Base-by-base conservation (phyloP, 176 grass and related monocot genomes). In the Elaeis guineensis region DNA sequence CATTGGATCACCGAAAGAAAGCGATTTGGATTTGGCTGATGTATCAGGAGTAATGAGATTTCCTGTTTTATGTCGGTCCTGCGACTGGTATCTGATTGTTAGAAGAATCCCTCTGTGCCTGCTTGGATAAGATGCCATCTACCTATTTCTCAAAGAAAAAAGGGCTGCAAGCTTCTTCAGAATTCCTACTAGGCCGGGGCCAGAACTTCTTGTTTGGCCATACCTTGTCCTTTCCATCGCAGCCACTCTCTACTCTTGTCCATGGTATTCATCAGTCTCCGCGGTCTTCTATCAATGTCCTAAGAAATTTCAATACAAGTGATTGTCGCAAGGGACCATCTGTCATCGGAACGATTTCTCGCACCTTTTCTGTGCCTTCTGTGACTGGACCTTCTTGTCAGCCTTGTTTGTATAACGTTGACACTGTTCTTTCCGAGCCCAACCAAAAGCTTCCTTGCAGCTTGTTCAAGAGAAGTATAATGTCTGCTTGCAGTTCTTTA, bases 191-290 rank as follows among this genome's bases (percentile, higher is more conserved):
- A 4, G 39, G 48, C 39, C 48, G 68, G 12, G 69, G 69, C 21
- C 69, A 21, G 23, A 71, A 56, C 57, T 71, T 71, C 56, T 60
- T 71, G 20, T 71, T 61, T 24, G 69, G 69, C 5, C 52, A 71
- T 44, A 71, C 57, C 69, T 51, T 44, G 17, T 71, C 51, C 32
- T 21, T 26, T 48, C 22, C 51, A 21, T 71, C 57, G 4, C 30
- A 51, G 1, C 69, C 57, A 48, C 2, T 50, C 22, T 29, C 56
- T 5, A 1, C 20, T 4, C 18, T 64, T 21, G 44, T 23, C 51
- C 50, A 50, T 51, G 14, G 14, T 25, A 19, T 19, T 21, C 57
- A 18, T 21, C 44, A 19, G 16, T 21, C 55, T 17, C 52, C 57
- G 9, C 51, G 16, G 56, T 52, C 35, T 5, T 50, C 20, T 55